These are phyloP conservation scores for Hawksworthiomyces lignivorus DNA, from an alignment of 2,329 filamentous ascomycete species.

Conservation along the genomic window DNA sequence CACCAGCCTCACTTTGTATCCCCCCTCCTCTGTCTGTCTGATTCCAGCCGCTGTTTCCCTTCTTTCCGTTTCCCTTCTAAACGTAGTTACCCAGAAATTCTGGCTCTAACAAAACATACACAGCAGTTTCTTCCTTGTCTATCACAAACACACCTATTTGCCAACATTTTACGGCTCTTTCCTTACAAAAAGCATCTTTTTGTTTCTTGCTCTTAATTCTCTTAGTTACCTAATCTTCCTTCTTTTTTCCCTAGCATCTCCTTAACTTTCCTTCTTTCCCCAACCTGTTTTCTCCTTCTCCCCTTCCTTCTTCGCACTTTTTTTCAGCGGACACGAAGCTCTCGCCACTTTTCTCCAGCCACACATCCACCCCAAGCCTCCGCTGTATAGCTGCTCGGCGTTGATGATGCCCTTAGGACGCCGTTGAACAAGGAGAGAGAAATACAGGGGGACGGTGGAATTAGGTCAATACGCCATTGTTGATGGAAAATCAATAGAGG, in stretches of 20 bases:
- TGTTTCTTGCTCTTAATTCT: background rate
- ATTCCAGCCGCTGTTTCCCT: too few species aligned
- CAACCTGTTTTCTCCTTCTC: background rate
- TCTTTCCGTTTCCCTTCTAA: too few species aligned
- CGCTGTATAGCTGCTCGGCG: slow-evolving; percentile 14
- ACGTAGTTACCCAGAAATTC: too few species aligned
- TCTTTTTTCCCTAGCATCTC: background rate
- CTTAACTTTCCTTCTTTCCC: background rate
- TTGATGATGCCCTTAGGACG: slow-evolving; percentile 16
- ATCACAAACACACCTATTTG: too few species aligned
- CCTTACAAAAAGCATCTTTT: too few species aligned
- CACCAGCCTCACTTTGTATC: too few species aligned
- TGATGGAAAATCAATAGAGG: background rate
- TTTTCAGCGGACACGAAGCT: slow-evolving; percentile 8
- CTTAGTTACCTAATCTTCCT: slow-evolving; percentile 4
- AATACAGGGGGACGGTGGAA: too few species aligned
- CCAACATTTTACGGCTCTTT: too few species aligned
- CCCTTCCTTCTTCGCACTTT: background rate
- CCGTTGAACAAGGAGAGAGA: background rate
- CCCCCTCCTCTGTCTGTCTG: too few species aligned
- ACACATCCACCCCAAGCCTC: slow-evolving; percentile 23
- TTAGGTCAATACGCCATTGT: background rate
- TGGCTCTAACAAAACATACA: too few species aligned
- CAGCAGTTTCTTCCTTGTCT: too few species aligned
- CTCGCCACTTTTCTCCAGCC: slow-evolving; percentile 24